Conservation (phyloP, 495 filamentous ascomycete genomes). For the Hypoxylon subgilvum region DNA sequence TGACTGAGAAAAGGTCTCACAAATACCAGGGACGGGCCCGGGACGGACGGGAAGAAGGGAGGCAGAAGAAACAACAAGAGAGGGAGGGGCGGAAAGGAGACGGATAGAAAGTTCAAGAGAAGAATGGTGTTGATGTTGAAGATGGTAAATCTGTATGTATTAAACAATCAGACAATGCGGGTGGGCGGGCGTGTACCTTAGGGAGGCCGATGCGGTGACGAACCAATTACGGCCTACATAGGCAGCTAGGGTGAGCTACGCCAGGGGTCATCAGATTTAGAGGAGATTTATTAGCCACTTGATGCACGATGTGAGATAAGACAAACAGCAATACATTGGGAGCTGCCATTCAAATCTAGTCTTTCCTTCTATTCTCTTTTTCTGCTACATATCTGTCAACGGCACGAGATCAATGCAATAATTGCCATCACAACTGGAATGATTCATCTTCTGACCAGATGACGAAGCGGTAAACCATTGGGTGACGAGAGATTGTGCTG, state of each 20-base stretch:
- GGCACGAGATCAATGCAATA: no score
- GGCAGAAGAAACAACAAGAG: slow-evolving; percentile 26
- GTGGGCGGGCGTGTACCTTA: slow-evolving; percentile 3
- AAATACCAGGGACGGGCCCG: slow-evolving; percentile 29
- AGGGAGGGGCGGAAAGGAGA: slow-evolving; percentile 19
- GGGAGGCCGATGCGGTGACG: neutral
- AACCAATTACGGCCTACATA: no score
- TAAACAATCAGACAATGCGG: slow-evolving; percentile 23
- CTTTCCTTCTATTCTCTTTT: no score
- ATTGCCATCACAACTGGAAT: no score
- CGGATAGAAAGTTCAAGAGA: slow-evolving; percentile 9
- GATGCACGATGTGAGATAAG: no score
- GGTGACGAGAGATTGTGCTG: slow-evolving; percentile 6
- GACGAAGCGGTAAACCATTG: slow-evolving; percentile 15
- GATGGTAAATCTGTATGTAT: slow-evolving; percentile 33
- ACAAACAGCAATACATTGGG: no score
- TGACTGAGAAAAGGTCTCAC: slow-evolving; percentile 33
- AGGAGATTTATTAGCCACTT: no score
- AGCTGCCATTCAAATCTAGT: no score
- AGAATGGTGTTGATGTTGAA: slow-evolving; percentile 37
- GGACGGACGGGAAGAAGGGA: slow-evolving; percentile 24
- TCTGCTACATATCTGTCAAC: no score
- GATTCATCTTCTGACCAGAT: no score
- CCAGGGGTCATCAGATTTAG: slow-evolving; percentile 8
- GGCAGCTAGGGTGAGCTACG: slow-evolving; percentile 25